Evolutionary conservation across 176 grass and related monocot species (phyloP).

Genomic region (Saccharum spontaneum): DNA sequence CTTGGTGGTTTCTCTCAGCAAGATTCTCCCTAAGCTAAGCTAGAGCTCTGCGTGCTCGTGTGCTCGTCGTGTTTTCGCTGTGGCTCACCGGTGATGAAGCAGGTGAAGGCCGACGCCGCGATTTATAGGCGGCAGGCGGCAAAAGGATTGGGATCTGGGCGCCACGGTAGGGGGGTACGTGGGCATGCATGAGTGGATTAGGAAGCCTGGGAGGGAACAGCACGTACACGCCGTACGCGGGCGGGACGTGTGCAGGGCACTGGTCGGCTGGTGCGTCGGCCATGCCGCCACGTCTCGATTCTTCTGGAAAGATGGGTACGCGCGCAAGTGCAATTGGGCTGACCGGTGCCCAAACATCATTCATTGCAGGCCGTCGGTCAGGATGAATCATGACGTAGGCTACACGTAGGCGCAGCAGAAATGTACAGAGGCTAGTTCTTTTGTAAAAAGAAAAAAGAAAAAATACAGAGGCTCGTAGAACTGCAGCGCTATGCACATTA

Average conservation of each 20-base stretch:
- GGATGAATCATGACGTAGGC: no score
- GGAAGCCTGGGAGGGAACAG: background rate
- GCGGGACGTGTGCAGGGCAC: background rate
- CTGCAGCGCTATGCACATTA: no score
- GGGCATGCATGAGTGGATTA: background rate
- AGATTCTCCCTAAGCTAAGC: background rate
- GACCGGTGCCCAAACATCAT: no score
- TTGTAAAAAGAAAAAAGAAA: no score
- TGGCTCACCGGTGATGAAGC: background rate
- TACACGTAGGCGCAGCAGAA: no score
- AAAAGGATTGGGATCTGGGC: background rate
- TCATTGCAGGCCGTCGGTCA: no score
- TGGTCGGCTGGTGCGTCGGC: background rate
- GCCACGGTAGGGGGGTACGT: conserved; percentile 24
- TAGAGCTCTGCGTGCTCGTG: background rate
- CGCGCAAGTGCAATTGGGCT: no score
- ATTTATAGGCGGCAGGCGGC: conserved; percentile 17
- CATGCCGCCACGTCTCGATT: background rate
- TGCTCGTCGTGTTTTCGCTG: background rate
- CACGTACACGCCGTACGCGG: background rate
- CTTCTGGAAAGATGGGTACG: background rate
- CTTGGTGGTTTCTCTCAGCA: background rate
- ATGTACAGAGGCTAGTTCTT: no score
- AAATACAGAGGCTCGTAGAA: no score
- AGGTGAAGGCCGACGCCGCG: no score